Evolutionary conservation across 257 asterid species (phyloP).

Genomic region (Salvia rosmarinus): DNA sequence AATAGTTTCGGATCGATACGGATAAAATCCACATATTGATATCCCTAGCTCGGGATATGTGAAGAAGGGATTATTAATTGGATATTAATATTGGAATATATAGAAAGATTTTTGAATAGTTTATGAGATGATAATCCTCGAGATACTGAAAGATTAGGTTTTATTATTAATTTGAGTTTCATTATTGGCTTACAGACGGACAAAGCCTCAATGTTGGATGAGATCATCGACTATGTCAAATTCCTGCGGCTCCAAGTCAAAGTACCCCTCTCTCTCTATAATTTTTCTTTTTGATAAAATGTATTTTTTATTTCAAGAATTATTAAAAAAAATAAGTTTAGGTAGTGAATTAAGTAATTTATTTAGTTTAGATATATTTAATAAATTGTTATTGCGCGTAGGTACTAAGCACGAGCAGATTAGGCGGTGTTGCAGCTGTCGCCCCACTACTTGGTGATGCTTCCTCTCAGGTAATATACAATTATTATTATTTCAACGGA

Average conservation of each 20-base stretch:
- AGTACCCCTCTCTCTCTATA: conserved; percentile 42
- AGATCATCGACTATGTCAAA: conserved; percentile 93
- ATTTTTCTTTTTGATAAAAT: no score
- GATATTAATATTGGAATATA: conserved; percentile 9
- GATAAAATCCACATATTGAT: no score
- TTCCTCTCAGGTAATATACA: conserved; percentile 59
- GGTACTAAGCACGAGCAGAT: conserved; percentile 87
- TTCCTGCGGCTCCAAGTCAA: conserved; percentile 97
- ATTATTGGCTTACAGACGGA: conserved; percentile 72
- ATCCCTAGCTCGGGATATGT: conserved; percentile 22
- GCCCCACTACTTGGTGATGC: conserved; percentile 62
- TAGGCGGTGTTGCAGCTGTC: conserved; percentile 77
- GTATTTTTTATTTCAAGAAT: no score
- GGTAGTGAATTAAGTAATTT: no score
- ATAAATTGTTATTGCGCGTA: conserved; percentile 15
- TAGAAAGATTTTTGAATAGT: neutral
- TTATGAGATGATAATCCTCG: conserved; percentile 19
- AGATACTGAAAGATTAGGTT: neutral
- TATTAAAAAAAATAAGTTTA: no score
- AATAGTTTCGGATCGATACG: no score
- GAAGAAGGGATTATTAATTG: neutral
- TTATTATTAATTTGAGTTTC: neutral
- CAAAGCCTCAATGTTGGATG: conserved; percentile 96
- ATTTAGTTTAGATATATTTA: no score
- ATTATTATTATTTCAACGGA: neutral